Evolutionary conservation across 208 protist species (phyloP).

Genomic region (Trypanosoma boissoni): DNA sequence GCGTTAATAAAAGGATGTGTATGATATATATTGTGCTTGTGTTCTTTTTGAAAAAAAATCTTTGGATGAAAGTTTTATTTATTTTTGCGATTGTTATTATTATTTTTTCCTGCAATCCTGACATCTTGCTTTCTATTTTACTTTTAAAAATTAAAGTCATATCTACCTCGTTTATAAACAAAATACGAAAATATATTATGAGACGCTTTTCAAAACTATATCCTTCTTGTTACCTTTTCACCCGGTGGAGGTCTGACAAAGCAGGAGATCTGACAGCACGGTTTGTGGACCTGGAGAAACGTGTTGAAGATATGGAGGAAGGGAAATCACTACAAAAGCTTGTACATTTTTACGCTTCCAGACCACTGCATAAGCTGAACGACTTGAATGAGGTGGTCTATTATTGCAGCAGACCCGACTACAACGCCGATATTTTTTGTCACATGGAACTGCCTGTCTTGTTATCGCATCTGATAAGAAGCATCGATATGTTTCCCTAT

Average conservation of each 20-base stretch:
- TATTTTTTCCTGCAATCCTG: constrained; percentile 2
- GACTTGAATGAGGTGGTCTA: constrained; percentile 22
- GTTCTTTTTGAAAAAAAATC: too few relatives aligned
- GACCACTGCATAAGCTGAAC: constrained; percentile 49
- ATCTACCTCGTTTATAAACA: neutral
- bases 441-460: constrained; percentile 82
- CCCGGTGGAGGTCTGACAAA: constrained; percentile 4
- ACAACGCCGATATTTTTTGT: constrained; percentile 61
- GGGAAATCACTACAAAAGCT: constrained; percentile 47
- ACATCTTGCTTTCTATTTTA: constrained; percentile 9
- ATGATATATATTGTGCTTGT: too few relatives aligned
- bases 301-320: constrained; percentile 56
- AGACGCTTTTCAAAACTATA: constrained; percentile 17
- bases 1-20: too few relatives aligned
- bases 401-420: constrained; percentile 21
- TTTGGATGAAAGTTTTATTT: too few relatives aligned
- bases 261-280: constrained; percentile 7
- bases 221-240: neutral
- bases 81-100: too few relatives aligned
- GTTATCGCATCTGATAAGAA: constrained; percentile 59
- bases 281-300: constrained; percentile 35
- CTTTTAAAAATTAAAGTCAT: constrained; percentile 5
- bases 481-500: constrained; percentile 73
- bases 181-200: constrained; percentile 22
- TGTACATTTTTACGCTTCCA: constrained; percentile 57